phyloP scores from a whole-genome alignment of 495 filamentous ascomycete species.

The Aspergillus ostianus region DNA sequence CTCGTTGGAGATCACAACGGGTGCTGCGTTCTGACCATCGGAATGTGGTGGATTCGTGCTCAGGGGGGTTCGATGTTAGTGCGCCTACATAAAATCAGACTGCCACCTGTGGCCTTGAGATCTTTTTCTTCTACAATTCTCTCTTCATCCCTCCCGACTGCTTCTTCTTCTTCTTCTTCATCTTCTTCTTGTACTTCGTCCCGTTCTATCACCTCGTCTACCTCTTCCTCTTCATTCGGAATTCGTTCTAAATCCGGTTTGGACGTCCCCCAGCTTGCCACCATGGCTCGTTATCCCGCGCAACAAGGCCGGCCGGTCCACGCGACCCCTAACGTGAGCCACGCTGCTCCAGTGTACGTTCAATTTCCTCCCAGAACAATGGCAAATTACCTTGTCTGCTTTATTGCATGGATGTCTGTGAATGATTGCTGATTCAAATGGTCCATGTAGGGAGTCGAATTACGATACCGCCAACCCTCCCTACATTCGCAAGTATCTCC shows the following conservation, averaged over 20 bases:
- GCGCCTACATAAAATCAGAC: constrained; percentile 39
- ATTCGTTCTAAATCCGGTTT: constrained; percentile 18
- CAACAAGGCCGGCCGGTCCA: constrained; percentile 44
- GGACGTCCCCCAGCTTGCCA: constrained; percentile 28
- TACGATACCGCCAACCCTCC: constrained; percentile 63
- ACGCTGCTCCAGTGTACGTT: constrained; percentile 39
- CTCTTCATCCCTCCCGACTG: not conserved
- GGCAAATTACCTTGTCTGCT: not conserved
- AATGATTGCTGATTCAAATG: not conserved
- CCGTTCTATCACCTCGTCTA: not conserved
- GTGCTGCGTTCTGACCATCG: constrained; percentile 25
- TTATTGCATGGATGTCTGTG: not conserved
- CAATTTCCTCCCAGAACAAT: not conserved
- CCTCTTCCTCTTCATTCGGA: constrained; percentile 7
- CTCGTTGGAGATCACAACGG: constrained; percentile 25
- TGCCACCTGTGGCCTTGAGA: constrained; percentile 15
- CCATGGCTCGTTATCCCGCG: constrained; percentile 45
- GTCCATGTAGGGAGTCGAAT: constrained; percentile 38
- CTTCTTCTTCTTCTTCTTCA: not conserved
- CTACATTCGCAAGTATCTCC: constrained; percentile 65
- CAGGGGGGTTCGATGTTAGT: constrained; percentile 38
- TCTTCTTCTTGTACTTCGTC: not conserved
- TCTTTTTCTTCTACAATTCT: constrained; percentile 3
- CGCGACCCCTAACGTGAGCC: constrained; percentile 38
- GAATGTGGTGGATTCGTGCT: constrained; percentile 38